phyloP scores from a whole-genome alignment of 2,329 filamentous ascomycete genomes.

The Endoconidiophora laricicola region DNA sequence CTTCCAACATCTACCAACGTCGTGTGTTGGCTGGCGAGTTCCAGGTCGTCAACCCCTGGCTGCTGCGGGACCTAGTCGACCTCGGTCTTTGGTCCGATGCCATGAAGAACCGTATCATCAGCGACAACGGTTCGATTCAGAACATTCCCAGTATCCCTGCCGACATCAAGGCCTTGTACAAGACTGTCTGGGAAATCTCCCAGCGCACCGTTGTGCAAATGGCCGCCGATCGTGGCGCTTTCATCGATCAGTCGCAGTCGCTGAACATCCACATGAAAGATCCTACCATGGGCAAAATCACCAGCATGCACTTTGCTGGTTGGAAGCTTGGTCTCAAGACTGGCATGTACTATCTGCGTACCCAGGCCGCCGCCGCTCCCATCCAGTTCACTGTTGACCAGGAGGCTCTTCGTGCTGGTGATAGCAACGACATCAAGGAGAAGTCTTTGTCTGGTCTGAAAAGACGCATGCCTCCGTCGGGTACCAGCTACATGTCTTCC shows the following conservation, averaged over 20 bases:
- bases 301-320: constrained; percentile 96
- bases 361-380: constrained; percentile 86
- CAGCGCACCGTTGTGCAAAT: constrained; percentile 93
- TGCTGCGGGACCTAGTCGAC: constrained; percentile 94
- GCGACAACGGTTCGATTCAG: constrained; percentile 88
- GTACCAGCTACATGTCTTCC: constrained; percentile 36
- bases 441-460: constrained; percentile 43
- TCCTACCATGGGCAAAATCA: constrained; percentile 99
- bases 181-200: constrained; percentile 99
- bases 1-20: constrained; percentile 98
- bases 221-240: constrained; percentile 94
- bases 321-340: constrained; percentile 99
- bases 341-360: constrained; percentile 99
- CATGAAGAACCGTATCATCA: constrained; percentile 99
- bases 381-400: constrained; percentile 99
- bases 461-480: constrained; percentile 49
- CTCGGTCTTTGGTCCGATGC: constrained; percentile 97
- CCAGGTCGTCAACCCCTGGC: constrained; percentile 98
- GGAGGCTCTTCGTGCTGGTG: constrained; percentile 74
- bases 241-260: constrained; percentile 97
- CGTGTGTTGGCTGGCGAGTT: constrained; percentile 96
- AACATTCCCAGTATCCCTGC: constrained; percentile 92
- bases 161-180: constrained; percentile 94
- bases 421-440: constrained; percentile 49
- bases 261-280: constrained; percentile 99